These are phyloP conservation scores for Stagonosporopsis vannaccii DNA, from an alignment of 2,329 filamentous ascomycete species.

Conservation along the genomic window DNA sequence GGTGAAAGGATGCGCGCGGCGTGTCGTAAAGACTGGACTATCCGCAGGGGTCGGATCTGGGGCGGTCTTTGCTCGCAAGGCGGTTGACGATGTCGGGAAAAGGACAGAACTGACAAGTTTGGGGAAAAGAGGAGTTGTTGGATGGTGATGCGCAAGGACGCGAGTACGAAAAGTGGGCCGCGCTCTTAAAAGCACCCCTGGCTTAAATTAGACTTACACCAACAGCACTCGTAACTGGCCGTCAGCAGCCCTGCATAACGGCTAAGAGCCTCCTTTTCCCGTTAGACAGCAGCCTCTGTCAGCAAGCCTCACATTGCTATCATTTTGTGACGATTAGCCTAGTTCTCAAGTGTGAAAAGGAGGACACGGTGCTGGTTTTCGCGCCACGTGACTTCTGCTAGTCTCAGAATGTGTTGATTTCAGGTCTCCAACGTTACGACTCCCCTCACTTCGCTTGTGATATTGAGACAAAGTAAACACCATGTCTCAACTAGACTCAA, in stretches of 20 bases:
- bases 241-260: slow-evolving; percentile 15
- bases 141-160: slow-evolving; percentile 39
- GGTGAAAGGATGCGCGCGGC: slow-evolving; percentile 12
- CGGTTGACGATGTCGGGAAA: slow-evolving; percentile 22
- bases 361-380: not conserved
- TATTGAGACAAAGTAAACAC: not conserved
- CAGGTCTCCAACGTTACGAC: slow-evolving; percentile 17
- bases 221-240: slow-evolving; percentile 19
- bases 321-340: not conserved
- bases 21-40: slow-evolving; percentile 25
- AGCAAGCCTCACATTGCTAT: not conserved
- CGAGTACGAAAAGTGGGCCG: slow-evolving; percentile 29
- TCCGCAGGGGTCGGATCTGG: slow-evolving; percentile 26
- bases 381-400: slow-evolving; percentile 20
- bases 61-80: slow-evolving; percentile 9
- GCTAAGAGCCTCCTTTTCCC: slow-evolving; percentile 15
- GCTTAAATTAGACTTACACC: slow-evolving; percentile 24
- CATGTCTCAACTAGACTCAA: slow-evolving; percentile 59
- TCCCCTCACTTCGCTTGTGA: slow-evolving; percentile 28
- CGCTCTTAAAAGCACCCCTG: slow-evolving; percentile 31
- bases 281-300: slow-evolving; percentile 8
- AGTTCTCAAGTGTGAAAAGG: not conserved
- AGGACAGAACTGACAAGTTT: slow-evolving; percentile 26
- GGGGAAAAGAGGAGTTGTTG: slow-evolving; percentile 27
- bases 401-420: slow-evolving; percentile 3